Base-by-base conservation (phyloP, 768 basidiomycete genomes). In the Porphyrellus cyaneotinctus region DNA sequence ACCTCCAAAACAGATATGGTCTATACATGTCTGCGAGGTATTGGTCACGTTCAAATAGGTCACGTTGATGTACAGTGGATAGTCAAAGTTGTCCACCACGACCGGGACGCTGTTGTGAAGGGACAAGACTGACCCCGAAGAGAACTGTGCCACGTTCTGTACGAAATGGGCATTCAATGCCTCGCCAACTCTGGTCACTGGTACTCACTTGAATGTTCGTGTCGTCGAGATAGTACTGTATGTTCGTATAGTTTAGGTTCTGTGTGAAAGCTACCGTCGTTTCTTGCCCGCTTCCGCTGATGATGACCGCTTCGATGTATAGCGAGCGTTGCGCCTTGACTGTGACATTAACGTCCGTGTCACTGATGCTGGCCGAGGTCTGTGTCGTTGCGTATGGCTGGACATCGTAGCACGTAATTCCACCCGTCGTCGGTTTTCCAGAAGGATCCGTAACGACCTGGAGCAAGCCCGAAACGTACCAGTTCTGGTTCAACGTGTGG, bases 381-480 rank as follows among this genome's bases (percentile, higher is more conserved):
- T 64, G 74, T 4, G 83, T 73, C 37, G 67, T 53, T 3, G 87
- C 83, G 57, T 82, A 88, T 0, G 79, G 78, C 12, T 79, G 67
- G 28, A 73, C 87, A 17, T 76, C 67, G 59, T 88, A 85, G 10
- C 61, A 59, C 0, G 77, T 82, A 52, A 91, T 87, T 26, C 72
- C 76, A 26, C 89, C 89, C 1, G 81, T 87, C 3, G 89, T 90
- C 4, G 75, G 85, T 61, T 72, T 71, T 2, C 74, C 68, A 28
- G 87, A 87, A 9, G 80, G 66, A 62, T 88, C 85, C 1, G 81
- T 82, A 53, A 84, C 67, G 43, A 88, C 83, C 64, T 91, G 87
- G 7, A 91, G 66, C 35, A 73, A 63, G 12, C 77, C 89, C 4
- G 87, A 88, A 24, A 90, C 80, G 62, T 80, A 87, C 90, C 89